A percentile compares a stretch with the other conserved stretches of the same genome.
Evolutionary conservation across 1,139 yeast genomes (phyloP).

Genomic region (Pichia norvegensis): DNA sequence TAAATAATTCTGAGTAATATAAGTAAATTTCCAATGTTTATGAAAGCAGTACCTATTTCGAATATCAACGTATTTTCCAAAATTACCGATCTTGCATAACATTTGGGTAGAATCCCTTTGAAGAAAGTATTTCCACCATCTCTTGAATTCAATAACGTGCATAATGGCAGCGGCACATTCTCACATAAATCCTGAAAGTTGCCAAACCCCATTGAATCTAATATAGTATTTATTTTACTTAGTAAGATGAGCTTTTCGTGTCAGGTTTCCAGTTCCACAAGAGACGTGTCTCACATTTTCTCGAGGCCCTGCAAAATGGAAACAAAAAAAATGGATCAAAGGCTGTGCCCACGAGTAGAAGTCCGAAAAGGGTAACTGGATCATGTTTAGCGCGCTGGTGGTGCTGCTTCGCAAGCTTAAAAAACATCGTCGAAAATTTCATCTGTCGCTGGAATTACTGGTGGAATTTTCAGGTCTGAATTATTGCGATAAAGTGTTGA

Average conservation of each 20-base stretch:
- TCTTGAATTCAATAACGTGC: conserved; percentile 50
- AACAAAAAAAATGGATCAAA: too few species aligned
- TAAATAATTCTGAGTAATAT: conserved; percentile 66
- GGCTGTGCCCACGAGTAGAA: background rate
- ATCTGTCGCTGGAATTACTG: background rate
- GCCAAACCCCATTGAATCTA: conserved; percentile 54
- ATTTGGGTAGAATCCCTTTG: conserved; percentile 60
- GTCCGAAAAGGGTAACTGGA: background rate
- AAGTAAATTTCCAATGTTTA: conserved; percentile 66
- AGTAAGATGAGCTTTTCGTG: too few species aligned
- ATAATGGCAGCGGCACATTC: conserved; percentile 68
- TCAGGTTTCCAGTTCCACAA: background rate
- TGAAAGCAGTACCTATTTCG: conserved; percentile 83
- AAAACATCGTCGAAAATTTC: background rate
- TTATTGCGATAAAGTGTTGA: background rate
- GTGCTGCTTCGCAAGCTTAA: background rate
- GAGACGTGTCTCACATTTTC: background rate
- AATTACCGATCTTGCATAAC: conserved; percentile 81
- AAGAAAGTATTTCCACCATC: conserved; percentile 17
- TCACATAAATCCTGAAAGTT: conserved; percentile 61
- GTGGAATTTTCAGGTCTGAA: background rate
- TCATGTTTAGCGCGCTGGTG: background rate
- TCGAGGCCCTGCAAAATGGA: background rate
- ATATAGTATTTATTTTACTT: too few species aligned
- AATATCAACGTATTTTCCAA: conserved; percentile 87